Evolutionary conservation across 495 filamentous ascomycete species (phyloP), one percentile per base, ranked within the genome.

Genomic region (Xylaria scruposa): DNA sequence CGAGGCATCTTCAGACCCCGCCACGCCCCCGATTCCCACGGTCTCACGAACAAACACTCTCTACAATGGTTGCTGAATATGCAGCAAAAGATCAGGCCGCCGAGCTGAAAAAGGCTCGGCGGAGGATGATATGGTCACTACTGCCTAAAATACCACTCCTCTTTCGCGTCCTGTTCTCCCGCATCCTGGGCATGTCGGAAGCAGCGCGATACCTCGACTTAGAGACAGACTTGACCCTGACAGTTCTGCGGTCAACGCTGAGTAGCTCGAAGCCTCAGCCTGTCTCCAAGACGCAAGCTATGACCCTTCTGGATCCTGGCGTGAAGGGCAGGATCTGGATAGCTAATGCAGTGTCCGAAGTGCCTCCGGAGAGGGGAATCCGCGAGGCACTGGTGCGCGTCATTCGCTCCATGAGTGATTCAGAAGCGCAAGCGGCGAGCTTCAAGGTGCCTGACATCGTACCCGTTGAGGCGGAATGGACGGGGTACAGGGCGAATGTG

Each of bases 261-360:
- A 76, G 81, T 4, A 65, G 76, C 4, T 36, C 72, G 8, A 78
- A 77, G 36, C 77, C 82, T 0, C 82, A 77, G 15, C 80, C 90
- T 10, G 79, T 97, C 29, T 82, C 88, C 46, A 86, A 89, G 68
- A 80, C 85, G 46, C 95, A 98, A 78, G 82, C 82, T n/a, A 73
- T 86, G 42, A 86, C 88, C 5, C 77, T 86, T 54, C 86, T 83
- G 62, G 92, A 92, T 40, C 88, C 89, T 0, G 89, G 88, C 8
- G 83, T 97, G 75, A 93, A 94, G 76, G 93, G 93, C 4, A 87
- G 86, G 40, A 89, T 96, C 75, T 97, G 95, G 95, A 83, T 97
- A 44, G 90, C 88, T 66, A 92, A 89, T 54, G 88, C 90, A 44
- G 85, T 83, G 0, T 80, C 93, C 31, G 86, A 89, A 0, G 77